A percentile compares a stretch with the other conserved stretches of the same genome.
Evolutionary conservation across 495 filamentous ascomycete genomes (phyloP).

Genomic region (Penicillium alfredii): DNA sequence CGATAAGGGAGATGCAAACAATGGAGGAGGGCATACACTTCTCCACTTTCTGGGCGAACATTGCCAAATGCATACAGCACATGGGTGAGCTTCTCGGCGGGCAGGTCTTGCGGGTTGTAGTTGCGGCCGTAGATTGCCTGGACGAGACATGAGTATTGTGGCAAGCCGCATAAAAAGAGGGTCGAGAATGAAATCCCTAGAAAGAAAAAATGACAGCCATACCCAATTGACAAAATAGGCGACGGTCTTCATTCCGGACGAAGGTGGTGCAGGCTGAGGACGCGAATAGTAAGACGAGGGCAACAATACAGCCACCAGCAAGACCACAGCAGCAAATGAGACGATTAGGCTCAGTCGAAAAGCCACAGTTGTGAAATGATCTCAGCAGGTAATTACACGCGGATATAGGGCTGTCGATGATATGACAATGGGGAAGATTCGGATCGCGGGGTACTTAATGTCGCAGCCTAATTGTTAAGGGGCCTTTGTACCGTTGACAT

Average conservation of each 20-base stretch:
- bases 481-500: slow-evolving; percentile 16
- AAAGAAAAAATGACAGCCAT: slow-evolving; percentile 19
- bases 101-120: slow-evolving; percentile 81
- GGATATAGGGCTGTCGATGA: too few species aligned
- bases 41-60: slow-evolving; percentile 64
- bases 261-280: slow-evolving; percentile 14
- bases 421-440: too few species aligned
- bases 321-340: slow-evolving; percentile 12
- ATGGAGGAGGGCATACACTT: slow-evolving; percentile 52
- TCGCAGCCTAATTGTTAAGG: slow-evolving; percentile 26
- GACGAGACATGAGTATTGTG: neutral
- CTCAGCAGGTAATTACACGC: too few species aligned
- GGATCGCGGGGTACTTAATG: slow-evolving; percentile 21
- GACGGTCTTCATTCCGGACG: slow-evolving; percentile 37
- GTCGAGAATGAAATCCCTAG: too few species aligned
- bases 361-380: slow-evolving; percentile 21
- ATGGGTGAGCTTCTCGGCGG: slow-evolving; percentile 83
- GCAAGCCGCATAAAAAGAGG: too few species aligned
- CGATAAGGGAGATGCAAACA: neutral
- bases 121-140: slow-evolving; percentile 83
- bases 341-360: slow-evolving; percentile 10
- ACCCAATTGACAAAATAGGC: slow-evolving; percentile 57
- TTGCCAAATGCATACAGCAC: slow-evolving; percentile 89
- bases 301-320: slow-evolving; percentile 20
- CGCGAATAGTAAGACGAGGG: slow-evolving; percentile 10